These are phyloP conservation scores for Eimeria zaria DNA, from an alignment of 169 alveolate genomes.

Conservation along the genomic window DNA sequence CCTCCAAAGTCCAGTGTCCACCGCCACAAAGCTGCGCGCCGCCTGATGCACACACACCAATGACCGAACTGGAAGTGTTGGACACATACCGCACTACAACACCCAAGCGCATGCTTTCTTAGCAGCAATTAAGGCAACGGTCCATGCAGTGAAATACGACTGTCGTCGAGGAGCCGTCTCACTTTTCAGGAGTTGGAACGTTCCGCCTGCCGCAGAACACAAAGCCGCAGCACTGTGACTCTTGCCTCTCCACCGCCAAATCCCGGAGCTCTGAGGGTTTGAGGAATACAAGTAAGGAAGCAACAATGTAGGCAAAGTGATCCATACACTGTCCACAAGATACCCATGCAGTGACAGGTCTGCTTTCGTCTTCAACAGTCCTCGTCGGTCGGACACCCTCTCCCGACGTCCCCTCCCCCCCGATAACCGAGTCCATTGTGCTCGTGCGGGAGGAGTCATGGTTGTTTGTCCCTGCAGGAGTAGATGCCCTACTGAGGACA, in stretches of 20 bases:
- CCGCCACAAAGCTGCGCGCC: constrained; percentile 75
- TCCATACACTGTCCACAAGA: constrained; percentile 60
- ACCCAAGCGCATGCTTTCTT: not conserved
- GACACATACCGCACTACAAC: not conserved
- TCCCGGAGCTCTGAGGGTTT: constrained; percentile 71
- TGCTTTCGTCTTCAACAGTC: constrained; percentile 51
- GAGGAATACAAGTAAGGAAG: constrained; percentile 54
- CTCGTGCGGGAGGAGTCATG: constrained; percentile 66
- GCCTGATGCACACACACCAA: constrained; percentile 40
- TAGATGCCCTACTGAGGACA: not conserved
- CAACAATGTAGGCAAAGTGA: constrained; percentile 69
- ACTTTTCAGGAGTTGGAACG: constrained; percentile 59
- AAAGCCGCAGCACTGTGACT: constrained; percentile 72
- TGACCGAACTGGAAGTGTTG: not conserved
- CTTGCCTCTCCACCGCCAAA: constrained; percentile 64
- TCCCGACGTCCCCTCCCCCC: constrained; percentile 20
- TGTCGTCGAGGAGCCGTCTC: not conserved
- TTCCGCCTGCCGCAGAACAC: constrained; percentile 75
- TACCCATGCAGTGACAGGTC: constrained; percentile 75
- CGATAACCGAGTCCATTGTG: constrained; percentile 52
- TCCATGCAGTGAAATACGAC: not conserved
- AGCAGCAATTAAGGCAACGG: not conserved
- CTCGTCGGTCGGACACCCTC: not conserved
- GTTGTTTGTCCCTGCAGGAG: constrained; percentile 2
- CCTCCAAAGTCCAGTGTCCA: constrained; percentile 73